Percentiles rank a stretch among this genome's conserved stretches.
phyloP scores from a whole-genome alignment of 2,329 filamentous ascomycete species.

The Lasiodiplodia theobromae region DNA sequence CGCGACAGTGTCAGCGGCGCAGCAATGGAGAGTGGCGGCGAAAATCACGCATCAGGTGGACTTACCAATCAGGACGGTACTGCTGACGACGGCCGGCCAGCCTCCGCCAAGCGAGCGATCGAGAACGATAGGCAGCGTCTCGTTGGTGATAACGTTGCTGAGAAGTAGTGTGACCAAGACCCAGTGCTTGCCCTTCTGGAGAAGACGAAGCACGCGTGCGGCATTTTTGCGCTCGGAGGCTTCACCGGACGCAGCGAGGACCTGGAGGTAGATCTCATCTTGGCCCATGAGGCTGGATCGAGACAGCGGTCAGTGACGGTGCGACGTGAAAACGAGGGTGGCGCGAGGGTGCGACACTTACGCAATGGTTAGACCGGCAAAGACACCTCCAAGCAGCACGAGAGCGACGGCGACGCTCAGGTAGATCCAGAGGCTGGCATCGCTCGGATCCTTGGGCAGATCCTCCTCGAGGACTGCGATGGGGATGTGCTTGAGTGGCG shows the following conservation, averaged over 20 bases:
- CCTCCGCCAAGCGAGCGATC: constrained; percentile 93
- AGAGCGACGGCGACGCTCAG: constrained; percentile 78
- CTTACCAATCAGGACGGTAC: constrained; percentile 91
- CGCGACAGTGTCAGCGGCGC: constrained; percentile 16
- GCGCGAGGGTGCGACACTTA: constrained; percentile 51
- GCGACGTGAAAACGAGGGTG: not conserved
- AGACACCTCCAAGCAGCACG: constrained; percentile 87
- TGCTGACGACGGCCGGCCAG: constrained; percentile 91
- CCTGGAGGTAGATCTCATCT: constrained; percentile 97
- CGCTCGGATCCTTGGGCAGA: constrained; percentile 51
- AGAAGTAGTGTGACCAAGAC: constrained; percentile 92
- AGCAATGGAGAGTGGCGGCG: not conserved
- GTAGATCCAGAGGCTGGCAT: constrained; percentile 80
- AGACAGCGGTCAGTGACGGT: constrained; percentile 36
- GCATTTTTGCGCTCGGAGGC: constrained; percentile 89
- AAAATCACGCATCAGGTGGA: constrained; percentile 27
- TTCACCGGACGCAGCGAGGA: constrained; percentile 84
- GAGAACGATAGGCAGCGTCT: constrained; percentile 92
- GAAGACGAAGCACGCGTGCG: constrained; percentile 76
- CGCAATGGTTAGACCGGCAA: constrained; percentile 92
- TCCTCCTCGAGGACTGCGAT: constrained; percentile 37
- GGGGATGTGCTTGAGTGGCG: constrained; percentile 41
- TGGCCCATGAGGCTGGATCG: constrained; percentile 66
- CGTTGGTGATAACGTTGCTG: constrained; percentile 97
- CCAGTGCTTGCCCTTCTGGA: constrained; percentile 96